These are phyloP conservation scores for Fusarium sublunatum DNA, from an alignment of 2,329 filamentous ascomycete species.

Conservation along the genomic window DNA sequence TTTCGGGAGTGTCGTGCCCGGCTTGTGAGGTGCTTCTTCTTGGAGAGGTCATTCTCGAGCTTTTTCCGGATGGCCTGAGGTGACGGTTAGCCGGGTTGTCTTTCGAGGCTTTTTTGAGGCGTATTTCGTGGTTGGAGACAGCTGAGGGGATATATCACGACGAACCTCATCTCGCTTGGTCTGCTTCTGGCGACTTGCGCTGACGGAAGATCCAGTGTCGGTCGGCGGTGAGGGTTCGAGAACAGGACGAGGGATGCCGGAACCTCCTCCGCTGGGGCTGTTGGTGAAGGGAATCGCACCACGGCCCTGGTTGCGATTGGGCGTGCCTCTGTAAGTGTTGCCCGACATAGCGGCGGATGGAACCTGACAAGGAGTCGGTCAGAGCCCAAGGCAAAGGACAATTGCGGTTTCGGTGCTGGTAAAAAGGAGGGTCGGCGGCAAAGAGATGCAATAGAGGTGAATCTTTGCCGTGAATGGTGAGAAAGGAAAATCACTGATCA, in stretches of 20 bases:
- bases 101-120: conserved; percentile 21
- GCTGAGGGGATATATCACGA: conserved; percentile 38
- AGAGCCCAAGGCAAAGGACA: conserved; percentile 31
- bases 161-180: conserved; percentile 97
- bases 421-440: conserved; percentile 29
- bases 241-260: conserved; percentile 78
- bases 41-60: conserved; percentile 96
- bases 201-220: conserved; percentile 78
- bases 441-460: conserved; percentile 28
- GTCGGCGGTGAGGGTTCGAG: conserved; percentile 66
- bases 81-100: conserved; percentile 28
- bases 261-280: conserved; percentile 66
- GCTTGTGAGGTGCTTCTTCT: conserved; percentile 87
- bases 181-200: conserved; percentile 95
- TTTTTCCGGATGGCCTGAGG: conserved; percentile 92
- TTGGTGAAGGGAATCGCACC: conserved; percentile 69
- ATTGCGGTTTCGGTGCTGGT: conserved; percentile 35
- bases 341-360: conserved; percentile 60
- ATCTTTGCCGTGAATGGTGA: conserved; percentile 30
- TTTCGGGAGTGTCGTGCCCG: conserved; percentile 89
- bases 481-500: conserved; percentile 31
- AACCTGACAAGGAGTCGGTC: conserved; percentile 39
- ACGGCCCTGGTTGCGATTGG: conserved; percentile 69
- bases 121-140: conserved; percentile 24
- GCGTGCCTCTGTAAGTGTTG: conserved; percentile 76